Base-by-base conservation (phyloP, 192 early-diverging fungal species). In the Rhizoclosmatium sp. region DNA sequence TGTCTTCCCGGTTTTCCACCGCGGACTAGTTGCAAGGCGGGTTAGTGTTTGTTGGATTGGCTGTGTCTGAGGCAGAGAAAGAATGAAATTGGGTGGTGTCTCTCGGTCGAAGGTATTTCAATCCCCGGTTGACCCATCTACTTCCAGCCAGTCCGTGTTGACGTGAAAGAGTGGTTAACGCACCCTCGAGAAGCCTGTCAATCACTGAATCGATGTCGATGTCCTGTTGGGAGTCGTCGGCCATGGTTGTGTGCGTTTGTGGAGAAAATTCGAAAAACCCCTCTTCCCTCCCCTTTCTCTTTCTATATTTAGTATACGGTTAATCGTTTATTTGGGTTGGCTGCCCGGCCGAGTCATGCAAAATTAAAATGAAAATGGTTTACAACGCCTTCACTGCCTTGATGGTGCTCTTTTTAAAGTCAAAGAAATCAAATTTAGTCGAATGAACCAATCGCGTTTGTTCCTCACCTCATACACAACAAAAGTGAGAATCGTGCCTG, bases 1-100 rank as follows among this genome's bases (percentile, higher is more conserved):
- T 99, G 96, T 82, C 96, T 95, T 42, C 97, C 97, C 54, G 97
- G 97, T 79, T 96, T 89, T 78, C 93, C 93, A 80, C 97, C 97
- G 79, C 97, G 89, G 59, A 99, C 97, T 98, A 83, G 60, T 61
- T 23, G 54, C 81, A 49, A 51, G 54, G 49, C 21, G 31, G 31
- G 31, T 31, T 31, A 31, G 31, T 31, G 31, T 31, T 31, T 75
- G 39, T 44, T 59, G 21, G 45, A 65, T 78, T 41, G 62, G n/a
- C 9, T 56, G 70, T 70, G 76, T 21, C 19, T 68, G 66, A 68
- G 62, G 9, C 9, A n/a, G 62, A 19, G 44, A 62, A 23, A 40
- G 14, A 40, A 4, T 21, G 9, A 62, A 62, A 62, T 40, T 5
- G 39, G 60, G 60, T 40, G 31, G 31, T 31, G 31, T 31, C 31